A percentile compares a stretch with the other conserved stretches of the same genome.
Evolutionary conservation across 2,329 filamentous ascomycete species (phyloP).

Genomic region (Aschersonia sp.): DNA sequence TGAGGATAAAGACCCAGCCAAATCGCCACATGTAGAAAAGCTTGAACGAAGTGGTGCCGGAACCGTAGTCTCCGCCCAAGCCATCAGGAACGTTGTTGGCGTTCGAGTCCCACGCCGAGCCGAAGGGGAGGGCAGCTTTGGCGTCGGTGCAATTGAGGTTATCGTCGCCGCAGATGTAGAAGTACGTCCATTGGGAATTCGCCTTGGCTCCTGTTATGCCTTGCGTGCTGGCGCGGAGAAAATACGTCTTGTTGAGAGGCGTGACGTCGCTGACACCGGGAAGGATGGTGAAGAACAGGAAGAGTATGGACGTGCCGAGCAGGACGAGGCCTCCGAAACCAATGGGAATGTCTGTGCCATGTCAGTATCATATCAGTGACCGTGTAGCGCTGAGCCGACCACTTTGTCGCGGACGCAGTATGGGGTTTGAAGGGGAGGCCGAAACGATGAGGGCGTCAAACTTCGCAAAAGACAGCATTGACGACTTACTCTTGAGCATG

Average conservation of each 20-base stretch:
- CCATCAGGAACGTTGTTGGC: slow-evolving; percentile 26
- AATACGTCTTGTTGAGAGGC: slow-evolving; percentile 64
- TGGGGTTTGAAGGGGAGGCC: too few relatives aligned
- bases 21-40: slow-evolving; percentile 85
- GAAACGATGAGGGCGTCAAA: neutral
- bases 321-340: slow-evolving; percentile 31
- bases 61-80: slow-evolving; percentile 36
- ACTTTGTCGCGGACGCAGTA: too few relatives aligned
- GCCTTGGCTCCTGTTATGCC: slow-evolving; percentile 55
- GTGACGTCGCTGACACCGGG: slow-evolving; percentile 32
- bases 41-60: slow-evolving; percentile 36
- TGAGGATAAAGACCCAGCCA: slow-evolving; percentile 82
- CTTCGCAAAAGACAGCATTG: neutral
- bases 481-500: slow-evolving; percentile 8
- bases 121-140: slow-evolving; percentile 51
- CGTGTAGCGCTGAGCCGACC: neutral
- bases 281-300: slow-evolving; percentile 47
- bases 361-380: neutral
- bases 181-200: slow-evolving; percentile 77
- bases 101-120: slow-evolving; percentile 51
- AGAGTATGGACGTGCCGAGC: slow-evolving; percentile 33
- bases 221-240: slow-evolving; percentile 66
- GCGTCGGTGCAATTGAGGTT: slow-evolving; percentile 50
- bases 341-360: slow-evolving; percentile 21
- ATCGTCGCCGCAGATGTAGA: slow-evolving; percentile 59